These are phyloP conservation scores for Rhizopus arrhizus DNA, from an alignment of 371 early-diverging fungal genomes.

Conservation along the genomic window DNA sequence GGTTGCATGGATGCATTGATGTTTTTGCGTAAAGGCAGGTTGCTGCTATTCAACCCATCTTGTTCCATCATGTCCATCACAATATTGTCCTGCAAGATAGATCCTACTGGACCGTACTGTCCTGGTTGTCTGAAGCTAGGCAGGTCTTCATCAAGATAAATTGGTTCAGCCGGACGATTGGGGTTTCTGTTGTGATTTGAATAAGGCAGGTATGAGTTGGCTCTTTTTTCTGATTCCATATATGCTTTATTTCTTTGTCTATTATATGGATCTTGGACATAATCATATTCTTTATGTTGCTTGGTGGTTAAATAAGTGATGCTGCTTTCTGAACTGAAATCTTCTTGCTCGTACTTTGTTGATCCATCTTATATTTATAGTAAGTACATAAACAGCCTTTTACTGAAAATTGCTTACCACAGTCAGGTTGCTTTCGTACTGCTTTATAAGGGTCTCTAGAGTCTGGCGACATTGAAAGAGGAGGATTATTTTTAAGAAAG, in stretches of 20 bases:
- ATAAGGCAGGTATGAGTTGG: slow-evolving; percentile 51
- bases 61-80: slow-evolving; percentile 45
- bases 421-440: slow-evolving; percentile 33
- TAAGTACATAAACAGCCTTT: background rate
- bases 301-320: slow-evolving; percentile 31
- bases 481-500: slow-evolving; percentile 6
- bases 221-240: slow-evolving; percentile 25
- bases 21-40: slow-evolving; percentile 6
- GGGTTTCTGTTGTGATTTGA: slow-evolving; percentile 43
- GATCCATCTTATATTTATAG: background rate
- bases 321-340: slow-evolving; percentile 44
- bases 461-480: slow-evolving; percentile 13
- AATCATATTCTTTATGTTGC: slow-evolving; percentile 22
- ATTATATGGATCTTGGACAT: slow-evolving; percentile 41
- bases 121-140: slow-evolving; percentile 37
- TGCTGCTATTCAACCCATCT: background rate
- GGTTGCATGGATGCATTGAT: slow-evolving; percentile 10
- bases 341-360: slow-evolving; percentile 11
- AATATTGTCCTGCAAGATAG: slow-evolving; percentile 46
- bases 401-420: slow-evolving; percentile 23
- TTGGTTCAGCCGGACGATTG: slow-evolving; percentile 32
- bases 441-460: slow-evolving; percentile 41
- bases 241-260: slow-evolving; percentile 15
- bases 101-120: slow-evolving; percentile 32
- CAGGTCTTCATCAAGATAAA: slow-evolving; percentile 39